These are phyloP conservation scores for Colletotrichum costaricense DNA, from an alignment of 2,329 filamentous ascomycete species.

Conservation along the genomic window DNA sequence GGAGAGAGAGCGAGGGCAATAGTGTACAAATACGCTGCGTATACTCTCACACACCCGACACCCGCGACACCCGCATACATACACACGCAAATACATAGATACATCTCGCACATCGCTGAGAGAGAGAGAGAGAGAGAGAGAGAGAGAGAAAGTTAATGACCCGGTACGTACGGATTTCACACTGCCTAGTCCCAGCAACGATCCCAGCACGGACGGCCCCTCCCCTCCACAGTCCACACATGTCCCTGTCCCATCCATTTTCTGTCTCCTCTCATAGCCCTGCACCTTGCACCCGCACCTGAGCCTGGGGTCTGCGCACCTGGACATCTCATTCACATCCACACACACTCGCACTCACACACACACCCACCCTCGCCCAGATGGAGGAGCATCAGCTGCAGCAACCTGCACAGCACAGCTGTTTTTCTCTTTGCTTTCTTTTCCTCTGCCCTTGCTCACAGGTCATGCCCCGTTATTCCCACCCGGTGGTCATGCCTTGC, in stretches of 20 bases:
- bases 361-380: neutral
- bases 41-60: neutral
- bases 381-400: neutral
- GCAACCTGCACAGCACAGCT: neutral
- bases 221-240: constrained; percentile 13
- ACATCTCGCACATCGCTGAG: neutral
- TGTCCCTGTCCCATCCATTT: neutral
- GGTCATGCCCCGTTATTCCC: constrained; percentile 16
- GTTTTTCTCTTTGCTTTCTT: neutral
- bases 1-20: neutral
- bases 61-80: too few species aligned
- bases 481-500: constrained; percentile 27
- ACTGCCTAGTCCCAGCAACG: constrained; percentile 16
- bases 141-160: neutral
- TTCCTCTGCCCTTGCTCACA: neutral
- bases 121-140: neutral
- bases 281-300: constrained; percentile 4
- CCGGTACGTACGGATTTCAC: neutral
- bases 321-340: neutral
- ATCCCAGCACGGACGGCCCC: constrained; percentile 28
- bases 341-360: neutral
- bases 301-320: constrained; percentile 1
- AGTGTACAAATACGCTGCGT: neutral
- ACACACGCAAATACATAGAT: neutral
- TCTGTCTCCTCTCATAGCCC: neutral